These are phyloP conservation scores for Cynanchum wilfordii DNA, from an alignment of 257 asterid genomes.

Conservation along the genomic window DNA sequence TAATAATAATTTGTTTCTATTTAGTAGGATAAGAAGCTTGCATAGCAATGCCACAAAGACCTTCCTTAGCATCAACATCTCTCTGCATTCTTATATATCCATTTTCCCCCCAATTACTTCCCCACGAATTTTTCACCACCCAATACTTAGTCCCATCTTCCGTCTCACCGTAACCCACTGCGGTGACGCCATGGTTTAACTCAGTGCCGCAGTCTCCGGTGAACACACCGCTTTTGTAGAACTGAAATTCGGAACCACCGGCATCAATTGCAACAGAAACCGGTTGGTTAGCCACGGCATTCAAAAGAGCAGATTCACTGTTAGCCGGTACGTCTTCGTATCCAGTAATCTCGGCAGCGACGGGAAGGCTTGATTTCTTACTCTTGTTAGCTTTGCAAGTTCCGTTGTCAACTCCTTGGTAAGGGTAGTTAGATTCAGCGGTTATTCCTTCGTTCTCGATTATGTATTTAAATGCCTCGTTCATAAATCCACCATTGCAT, in stretches of 20 bases:
- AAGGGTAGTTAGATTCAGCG: constrained; percentile 29
- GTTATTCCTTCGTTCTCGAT: constrained; percentile 1
- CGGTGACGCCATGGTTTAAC: constrained; percentile 29
- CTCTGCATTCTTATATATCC: constrained; percentile 29
- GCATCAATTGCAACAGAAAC: constrained; percentile 39
- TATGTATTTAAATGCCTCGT: constrained; percentile 5
- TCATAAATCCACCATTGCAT: constrained; percentile 9
- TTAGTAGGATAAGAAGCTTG: constrained; percentile 28
- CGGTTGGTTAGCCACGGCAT: constrained; percentile 37
- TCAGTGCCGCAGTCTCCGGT: constrained; percentile 31
- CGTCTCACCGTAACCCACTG: constrained; percentile 25
- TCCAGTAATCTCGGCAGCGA: constrained; percentile 26
- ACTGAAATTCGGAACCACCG: constrained; percentile 23
- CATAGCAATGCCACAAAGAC: constrained; percentile 38
- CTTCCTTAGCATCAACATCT: constrained; percentile 25
- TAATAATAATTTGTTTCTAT: too few species aligned
- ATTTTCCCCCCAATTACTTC: constrained; percentile 24
- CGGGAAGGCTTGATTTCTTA: constrained; percentile 3
- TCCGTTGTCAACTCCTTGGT: constrained; percentile 20
- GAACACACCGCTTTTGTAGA: constrained; percentile 34
- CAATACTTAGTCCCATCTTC: constrained; percentile 27
- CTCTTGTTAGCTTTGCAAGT: constrained; percentile 18
- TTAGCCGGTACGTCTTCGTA: constrained; percentile 29
- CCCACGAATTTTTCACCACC: constrained; percentile 40
- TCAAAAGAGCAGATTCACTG: constrained; percentile 23